These are phyloP conservation scores for Phlyctochytrium arcticum DNA, from an alignment of 192 early-diverging fungal genomes.

Conservation along the genomic window DNA sequence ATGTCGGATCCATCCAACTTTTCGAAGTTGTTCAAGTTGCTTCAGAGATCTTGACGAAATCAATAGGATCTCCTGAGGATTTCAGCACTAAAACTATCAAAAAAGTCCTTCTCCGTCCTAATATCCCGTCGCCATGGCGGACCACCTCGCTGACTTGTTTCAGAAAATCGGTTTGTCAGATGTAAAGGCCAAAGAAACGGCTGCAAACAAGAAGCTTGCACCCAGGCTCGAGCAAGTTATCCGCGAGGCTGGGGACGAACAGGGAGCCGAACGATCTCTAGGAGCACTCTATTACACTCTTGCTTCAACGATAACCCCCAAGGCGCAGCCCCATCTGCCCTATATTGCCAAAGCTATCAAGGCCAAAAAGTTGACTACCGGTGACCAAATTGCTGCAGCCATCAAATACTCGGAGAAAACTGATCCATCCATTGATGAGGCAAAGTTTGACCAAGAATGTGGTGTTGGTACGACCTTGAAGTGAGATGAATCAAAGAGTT, in stretches of 20 bases:
- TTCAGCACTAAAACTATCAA: no score
- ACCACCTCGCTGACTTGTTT: constrained; percentile 53
- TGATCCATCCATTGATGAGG: constrained; percentile 52
- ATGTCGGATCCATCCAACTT: no score
- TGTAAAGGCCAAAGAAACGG: constrained; percentile 90
- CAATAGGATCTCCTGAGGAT: no score
- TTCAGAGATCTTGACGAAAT: no score
- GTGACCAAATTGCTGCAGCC: constrained; percentile 91
- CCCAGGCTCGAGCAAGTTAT: constrained; percentile 72
- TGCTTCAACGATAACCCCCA: constrained; percentile 80
- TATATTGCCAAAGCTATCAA: constrained; percentile 81
- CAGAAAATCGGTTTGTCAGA: constrained; percentile 83
- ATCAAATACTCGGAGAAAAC: constrained; percentile 79
- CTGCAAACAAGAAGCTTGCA: constrained; percentile 93
- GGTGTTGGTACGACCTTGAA: constrained; percentile 96
- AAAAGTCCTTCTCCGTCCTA: no score
- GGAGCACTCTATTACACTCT: constrained; percentile 84
- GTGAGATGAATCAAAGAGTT: constrained; percentile 23
- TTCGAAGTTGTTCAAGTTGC: no score
- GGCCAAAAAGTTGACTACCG: constrained; percentile 56
- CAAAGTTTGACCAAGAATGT: constrained; percentile 77
- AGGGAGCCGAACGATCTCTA: constrained; percentile 23
- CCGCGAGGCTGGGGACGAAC: constrained; percentile 42
- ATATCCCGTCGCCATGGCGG: constrained; percentile 15
- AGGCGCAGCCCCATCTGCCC: constrained; percentile 65